Conservation (phyloP, 768 basidiomycete species). For the Boletus insuetus region DNA sequence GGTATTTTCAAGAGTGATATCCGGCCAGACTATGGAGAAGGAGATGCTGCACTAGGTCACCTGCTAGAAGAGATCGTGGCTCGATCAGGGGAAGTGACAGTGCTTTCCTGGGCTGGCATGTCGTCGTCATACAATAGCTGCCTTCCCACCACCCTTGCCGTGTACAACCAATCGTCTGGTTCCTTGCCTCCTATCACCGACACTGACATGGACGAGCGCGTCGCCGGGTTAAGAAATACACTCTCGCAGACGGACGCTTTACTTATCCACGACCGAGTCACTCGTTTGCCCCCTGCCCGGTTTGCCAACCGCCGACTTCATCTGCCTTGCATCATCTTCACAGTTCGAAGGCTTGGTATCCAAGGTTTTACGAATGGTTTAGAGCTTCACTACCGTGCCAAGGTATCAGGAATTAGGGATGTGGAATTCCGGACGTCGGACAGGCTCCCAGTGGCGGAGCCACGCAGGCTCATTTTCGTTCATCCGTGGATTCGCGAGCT, state of each 20-base stretch:
- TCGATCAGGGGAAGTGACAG: conserved; percentile 6
- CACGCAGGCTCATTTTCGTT: background rate
- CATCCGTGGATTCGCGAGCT: conserved; percentile 11
- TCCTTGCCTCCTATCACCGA: background rate
- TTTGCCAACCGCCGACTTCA: background rate
- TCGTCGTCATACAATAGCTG: conserved; percentile 14
- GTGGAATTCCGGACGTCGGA: background rate
- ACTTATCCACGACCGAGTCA: background rate
- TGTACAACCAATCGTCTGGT: background rate
- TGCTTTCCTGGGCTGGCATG: conserved; percentile 10
- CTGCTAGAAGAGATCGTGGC: conserved; percentile 11
- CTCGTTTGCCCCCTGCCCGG: background rate
- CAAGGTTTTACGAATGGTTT: background rate
- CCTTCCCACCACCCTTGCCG: conserved; percentile 1
- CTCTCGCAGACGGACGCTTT: background rate
- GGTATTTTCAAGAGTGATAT: conserved; percentile 12
- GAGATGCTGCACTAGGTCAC: conserved; percentile 5
- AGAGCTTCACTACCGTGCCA: background rate
- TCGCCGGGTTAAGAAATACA: background rate
- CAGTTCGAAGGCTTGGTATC: background rate
- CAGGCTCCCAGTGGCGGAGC: background rate
- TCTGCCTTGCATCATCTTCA: conserved; percentile 2
- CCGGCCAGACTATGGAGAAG: conserved; percentile 7
- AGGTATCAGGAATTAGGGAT: background rate
- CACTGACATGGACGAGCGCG: background rate